These are phyloP conservation scores for Malbranchea zuffiana DNA, from an alignment of 2,329 filamentous ascomycete genomes.

Conservation along the genomic window DNA sequence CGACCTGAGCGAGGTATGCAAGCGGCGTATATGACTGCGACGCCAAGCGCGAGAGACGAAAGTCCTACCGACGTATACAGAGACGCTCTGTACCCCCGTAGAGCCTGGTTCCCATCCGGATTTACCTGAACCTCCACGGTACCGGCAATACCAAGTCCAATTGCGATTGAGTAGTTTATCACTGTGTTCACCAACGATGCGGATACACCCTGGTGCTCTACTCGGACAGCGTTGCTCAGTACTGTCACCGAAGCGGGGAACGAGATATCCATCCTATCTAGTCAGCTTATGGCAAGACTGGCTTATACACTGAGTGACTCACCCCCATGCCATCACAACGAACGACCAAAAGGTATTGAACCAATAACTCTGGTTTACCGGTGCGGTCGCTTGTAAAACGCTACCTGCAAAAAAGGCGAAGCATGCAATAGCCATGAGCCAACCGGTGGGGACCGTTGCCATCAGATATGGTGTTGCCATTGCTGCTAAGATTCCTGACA, in stretches of 20 bases:
- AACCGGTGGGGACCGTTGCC: conserved; percentile 15
- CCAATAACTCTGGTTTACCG: conserved; percentile 33
- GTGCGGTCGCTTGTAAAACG: conserved; percentile 29
- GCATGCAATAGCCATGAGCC: conserved; percentile 24
- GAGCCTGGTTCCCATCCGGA: conserved; percentile 24
- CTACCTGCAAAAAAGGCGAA: conserved; percentile 24
- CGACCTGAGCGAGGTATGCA: no score
- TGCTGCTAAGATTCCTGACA: conserved; percentile 24
- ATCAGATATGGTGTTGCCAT: conserved; percentile 22
- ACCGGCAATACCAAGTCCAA: conserved; percentile 56
- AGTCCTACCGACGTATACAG: conserved; percentile 32
- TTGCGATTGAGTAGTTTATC: conserved; percentile 58
- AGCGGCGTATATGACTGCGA: no score
- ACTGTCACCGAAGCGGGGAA: conserved; percentile 54
- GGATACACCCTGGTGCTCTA: conserved; percentile 42
- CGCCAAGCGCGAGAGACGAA: no score
- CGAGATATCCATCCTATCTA: conserved; percentile 51
- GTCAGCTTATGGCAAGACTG: background rate
- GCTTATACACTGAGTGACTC: conserved; percentile 4
- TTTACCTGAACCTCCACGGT: conserved; percentile 47
- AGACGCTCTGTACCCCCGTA: conserved; percentile 32
- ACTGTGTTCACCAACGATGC: conserved; percentile 51
- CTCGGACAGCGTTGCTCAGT: conserved; percentile 43
- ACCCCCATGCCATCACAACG: conserved; percentile 22
- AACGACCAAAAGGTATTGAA: conserved; percentile 20